Evolutionary conservation across 106 monocot genomes (phyloP), one percentile per base, ranked within the genome.

Genomic region (Dactylorhiza incarnata): DNA sequence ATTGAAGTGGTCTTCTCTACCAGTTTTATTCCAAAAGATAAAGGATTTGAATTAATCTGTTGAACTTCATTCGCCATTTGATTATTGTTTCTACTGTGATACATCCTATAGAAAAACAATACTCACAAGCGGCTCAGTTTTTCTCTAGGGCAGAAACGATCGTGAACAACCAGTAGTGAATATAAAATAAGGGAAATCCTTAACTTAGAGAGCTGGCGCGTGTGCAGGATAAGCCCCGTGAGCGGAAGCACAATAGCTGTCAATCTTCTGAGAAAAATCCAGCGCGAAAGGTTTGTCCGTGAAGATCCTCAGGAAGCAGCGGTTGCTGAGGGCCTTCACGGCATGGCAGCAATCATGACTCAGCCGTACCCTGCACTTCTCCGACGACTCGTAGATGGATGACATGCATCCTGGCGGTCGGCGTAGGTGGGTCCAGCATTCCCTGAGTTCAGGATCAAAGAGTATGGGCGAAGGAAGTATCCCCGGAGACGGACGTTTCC

Each of bases 371-470:
- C 3, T 45, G 10, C 45, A 43, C 69, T 69, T 69, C 69, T 69
- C 69, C 43, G 43, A 69, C 45, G 69, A 69, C 29, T 69, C 45
- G 69, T 69, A 45, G 45, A 69, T 69, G 69, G 43, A 43, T 43
- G 69, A 7, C 69, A 69, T 46, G 69, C 69, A 69, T 69, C 45
- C 69, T 13, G 45, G 69, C 43, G 69, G 69, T 69, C 24, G 4
- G 10, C 17, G 45, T 43, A 69, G 69, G 9, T 45, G 69, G 45
- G 45, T 69, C 69, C 69, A 69, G 26, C 69, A 69, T 46, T 69
- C 69, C 69, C 69, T 69, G 45, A 69, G 69, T n/a, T 69, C 69
- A 45, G 69, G 69, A 69, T 69, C 69, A 45, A 13, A 16, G 17
- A 69, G 69, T 13, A 69, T 45, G 69, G 69, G 69, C 16, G 69